A percentile compares a stretch with the other conserved stretches of the same genome.
Evolutionary conservation across 768 basidiomycete genomes (phyloP).

Genomic region (Ephemerocybe angulata): DNA sequence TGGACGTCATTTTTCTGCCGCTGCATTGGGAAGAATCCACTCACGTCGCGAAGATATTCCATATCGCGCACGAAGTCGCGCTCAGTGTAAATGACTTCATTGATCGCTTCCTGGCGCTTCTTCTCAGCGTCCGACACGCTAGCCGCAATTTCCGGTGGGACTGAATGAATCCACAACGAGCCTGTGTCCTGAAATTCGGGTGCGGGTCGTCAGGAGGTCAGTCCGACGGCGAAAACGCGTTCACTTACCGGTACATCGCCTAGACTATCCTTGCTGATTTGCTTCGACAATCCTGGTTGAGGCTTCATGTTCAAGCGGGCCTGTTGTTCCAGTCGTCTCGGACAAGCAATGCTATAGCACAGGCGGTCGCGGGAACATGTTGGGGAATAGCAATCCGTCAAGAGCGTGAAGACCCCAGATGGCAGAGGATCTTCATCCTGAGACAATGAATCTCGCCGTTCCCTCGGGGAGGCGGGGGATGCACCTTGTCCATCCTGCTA

Average conservation of each 20-base stretch:
- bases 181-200: slow-evolving; percentile 43
- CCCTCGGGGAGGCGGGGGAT: slow-evolving; percentile 23
- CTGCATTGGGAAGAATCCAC: slow-evolving; percentile 22
- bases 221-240: no score
- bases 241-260: slow-evolving; percentile 66
- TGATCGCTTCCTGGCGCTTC: slow-evolving; percentile 96
- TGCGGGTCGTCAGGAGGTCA: slow-evolving; percentile 3
- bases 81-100: slow-evolving; percentile 93
- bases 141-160: slow-evolving; percentile 90
- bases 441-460: slow-evolving; percentile 33
- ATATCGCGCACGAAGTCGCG: slow-evolving; percentile 97
- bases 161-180: slow-evolving; percentile 93
- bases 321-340: slow-evolving; percentile 90
- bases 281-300: slow-evolving; percentile 82
- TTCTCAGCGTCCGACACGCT: slow-evolving; percentile 92
- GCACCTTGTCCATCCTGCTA: slow-evolving; percentile 15
- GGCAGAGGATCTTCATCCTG: slow-evolving; percentile 71
- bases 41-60: slow-evolving; percentile 94
- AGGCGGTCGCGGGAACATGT: slow-evolving; percentile 91
- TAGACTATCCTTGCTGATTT: slow-evolving; percentile 76
- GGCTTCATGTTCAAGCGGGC: slow-evolving; percentile 92
- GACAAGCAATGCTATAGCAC: slow-evolving; percentile 98
- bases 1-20: slow-evolving; percentile 1
- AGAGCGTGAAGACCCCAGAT: slow-evolving; percentile 90
- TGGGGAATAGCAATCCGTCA: slow-evolving; percentile 97